Base-by-base conservation (phyloP, 495 filamentous ascomycete genomes). In the Hyaloscypha hepaticicola region DNA sequence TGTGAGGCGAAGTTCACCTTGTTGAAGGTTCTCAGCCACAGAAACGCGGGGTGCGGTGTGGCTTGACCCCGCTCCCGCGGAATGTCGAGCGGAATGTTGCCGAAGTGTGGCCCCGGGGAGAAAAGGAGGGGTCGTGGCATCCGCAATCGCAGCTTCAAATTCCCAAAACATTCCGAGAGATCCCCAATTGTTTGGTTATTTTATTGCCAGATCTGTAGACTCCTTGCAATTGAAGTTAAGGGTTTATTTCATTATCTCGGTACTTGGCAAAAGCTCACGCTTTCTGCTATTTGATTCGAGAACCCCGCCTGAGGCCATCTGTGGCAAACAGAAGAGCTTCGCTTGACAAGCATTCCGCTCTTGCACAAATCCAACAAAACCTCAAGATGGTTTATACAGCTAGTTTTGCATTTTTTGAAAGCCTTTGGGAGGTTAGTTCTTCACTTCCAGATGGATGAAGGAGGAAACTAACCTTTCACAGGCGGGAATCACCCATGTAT, bases 391-490 rank as follows among this genome's bases (percentile, higher is more conserved):
- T 50, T 27, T 64, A 24, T 28, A 92, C 89, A 29, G 84, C 89
- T 49, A 88, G 87, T 7, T 89, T 90, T 73, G 94, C 93, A 72
- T 97, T 98, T 75, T 97, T 98, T 71, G 94, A 98, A 82, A 92
- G 91, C 24, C 76, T 98, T 48, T 96, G 91, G 91, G 92, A 95
- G 83, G 69, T 69, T 7, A 59, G 66, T 45, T 45, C 38, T 19
- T 16, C 3, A 33, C 7, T 33, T 7, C 31, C 31, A 0, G 38
- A 45, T 19, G 14, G 4, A 28, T 33, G 1, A 11, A 48, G 16
- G 8, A 52, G 57, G 38, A 24, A 45, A 53, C 26, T 53, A 24
- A 53, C 22, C 7, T 53, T 1, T 19, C 1, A 28, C 14, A 72
- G 69, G 92, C 92, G 49, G 94, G 94, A 50, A 85, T 98, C 45